Conservation (phyloP, 169 alveolate species). For the Plasmodium yoelii region DNA sequence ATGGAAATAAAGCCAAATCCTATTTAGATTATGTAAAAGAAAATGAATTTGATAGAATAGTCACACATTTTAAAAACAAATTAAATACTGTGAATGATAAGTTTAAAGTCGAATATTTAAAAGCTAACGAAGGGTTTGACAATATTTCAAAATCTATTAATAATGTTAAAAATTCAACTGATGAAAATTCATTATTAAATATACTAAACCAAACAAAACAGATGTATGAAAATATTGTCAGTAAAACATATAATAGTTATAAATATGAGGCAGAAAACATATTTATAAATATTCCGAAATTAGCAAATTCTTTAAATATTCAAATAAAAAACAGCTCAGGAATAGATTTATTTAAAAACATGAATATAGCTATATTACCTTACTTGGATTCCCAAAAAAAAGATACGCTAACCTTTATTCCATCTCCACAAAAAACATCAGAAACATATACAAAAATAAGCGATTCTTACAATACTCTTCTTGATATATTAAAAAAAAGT, state of each 20-base stretch:
- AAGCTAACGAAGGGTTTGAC: neutral
- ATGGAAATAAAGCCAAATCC: neutral
- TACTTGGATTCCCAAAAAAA: neutral
- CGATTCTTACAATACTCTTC: neutral
- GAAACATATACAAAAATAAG: slow-evolving; percentile 1
- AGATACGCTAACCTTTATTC: neutral
- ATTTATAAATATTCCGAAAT: neutral
- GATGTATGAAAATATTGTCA: neutral
- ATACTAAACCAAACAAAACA: neutral
- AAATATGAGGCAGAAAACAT: slow-evolving; percentile 3
- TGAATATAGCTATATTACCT: neutral
- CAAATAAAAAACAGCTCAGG: neutral
- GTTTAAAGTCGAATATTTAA: neutral
- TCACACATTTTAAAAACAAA: neutral
- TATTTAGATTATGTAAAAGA: neutral
- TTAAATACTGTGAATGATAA: neutral
- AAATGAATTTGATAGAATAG: slow-evolving; percentile 14
- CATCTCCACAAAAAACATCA: neutral
- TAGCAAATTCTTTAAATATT: neutral
- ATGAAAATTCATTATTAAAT: neutral
- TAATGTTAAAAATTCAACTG: neutral
- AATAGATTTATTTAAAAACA: too few species aligned
- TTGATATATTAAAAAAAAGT: neutral
- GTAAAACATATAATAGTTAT: neutral
- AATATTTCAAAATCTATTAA: neutral